Base-by-base conservation (phyloP, 495 filamentous ascomycete genomes). In the Neurospora hispaniola region DNA sequence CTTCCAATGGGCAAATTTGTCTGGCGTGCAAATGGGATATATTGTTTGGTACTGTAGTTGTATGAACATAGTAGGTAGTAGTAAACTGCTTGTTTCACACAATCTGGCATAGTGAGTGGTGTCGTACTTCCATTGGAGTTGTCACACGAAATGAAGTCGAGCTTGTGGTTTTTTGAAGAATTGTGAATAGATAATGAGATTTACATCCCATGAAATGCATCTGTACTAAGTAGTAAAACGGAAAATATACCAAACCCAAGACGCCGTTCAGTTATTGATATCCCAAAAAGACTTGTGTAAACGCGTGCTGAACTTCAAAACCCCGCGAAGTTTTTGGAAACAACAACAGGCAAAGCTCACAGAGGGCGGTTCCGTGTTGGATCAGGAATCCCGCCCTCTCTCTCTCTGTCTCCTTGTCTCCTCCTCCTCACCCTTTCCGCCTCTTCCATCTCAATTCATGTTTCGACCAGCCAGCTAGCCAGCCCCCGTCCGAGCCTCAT, bases 401-500 rank as follows among this genome's bases (percentile, higher is more conserved):
- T 27, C 35, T 38, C 5, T 38, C 35, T 38, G 27, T 31, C 46
- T 12, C 23, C 10, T 5, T 59, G 23, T 59, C 38, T 68, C 12
- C 4, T 43, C 10, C 69, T 5, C 8, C 23, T 31, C 54, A 16
- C 23, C 16, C 27, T 70, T 6, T 59, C 41, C 6, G n/a, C 20
- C 23, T 69, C 72, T 59, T 59, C 48, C 14, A 59, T 59, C 48
- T 14, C 74, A 76, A 73, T 71, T 75, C 42, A 38, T 31, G 12
- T 35, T 66, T 59, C 20, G 48, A 59, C 48, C 48, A 31, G 48
- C 48, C 10, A 27, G 48, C 48, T 4, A 27, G 48, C 18, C 48
- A 59, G 48, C 48, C 20, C 20, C 48, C 11, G 20, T 59, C 48
- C 14, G 3, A 14, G 27, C 54, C 54, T 66, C 54, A 66, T 66